Percentiles rank a stretch among this genome's conserved stretches.
Conservation (phyloP, 1,284 basidiomycete genomes). For the Apiotrichum porosum region DNA sequence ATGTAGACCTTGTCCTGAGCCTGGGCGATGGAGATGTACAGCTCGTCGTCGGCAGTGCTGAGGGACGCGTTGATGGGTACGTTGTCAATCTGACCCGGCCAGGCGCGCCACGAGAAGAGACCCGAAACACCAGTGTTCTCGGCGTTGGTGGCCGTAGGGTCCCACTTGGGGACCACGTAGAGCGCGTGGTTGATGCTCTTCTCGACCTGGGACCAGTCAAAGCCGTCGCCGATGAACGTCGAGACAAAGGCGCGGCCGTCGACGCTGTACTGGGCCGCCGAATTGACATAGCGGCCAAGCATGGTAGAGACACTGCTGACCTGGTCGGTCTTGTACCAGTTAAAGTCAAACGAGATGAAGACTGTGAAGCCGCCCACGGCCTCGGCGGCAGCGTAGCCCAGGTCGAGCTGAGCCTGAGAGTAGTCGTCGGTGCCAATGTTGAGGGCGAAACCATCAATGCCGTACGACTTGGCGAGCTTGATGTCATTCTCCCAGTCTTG, state of each 20-base stretch:
- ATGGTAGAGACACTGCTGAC: constrained; percentile 12
- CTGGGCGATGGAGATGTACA: constrained; percentile 25
- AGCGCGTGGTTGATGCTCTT: constrained; percentile 27
- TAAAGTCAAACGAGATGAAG: constrained; percentile 49
- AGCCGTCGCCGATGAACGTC: constrained; percentile 45
- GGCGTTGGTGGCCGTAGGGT: not conserved
- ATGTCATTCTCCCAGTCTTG: constrained; percentile 41
- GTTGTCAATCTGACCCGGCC: constrained; percentile 42
- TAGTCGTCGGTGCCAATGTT: constrained; percentile 45
- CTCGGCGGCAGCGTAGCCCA: constrained; percentile 40
- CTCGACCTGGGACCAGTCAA: constrained; percentile 35
- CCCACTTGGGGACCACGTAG: constrained; percentile 36
- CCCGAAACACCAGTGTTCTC: constrained; percentile 26
- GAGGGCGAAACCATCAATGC: constrained; percentile 45
- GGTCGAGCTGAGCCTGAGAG: constrained; percentile 36
- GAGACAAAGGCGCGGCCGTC: constrained; percentile 43
- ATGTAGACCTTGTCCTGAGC: constrained; percentile 38
- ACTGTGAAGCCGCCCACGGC: constrained; percentile 36
- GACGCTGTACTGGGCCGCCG: constrained; percentile 26
- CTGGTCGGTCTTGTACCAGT: constrained; percentile 36
- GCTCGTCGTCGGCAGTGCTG: constrained; percentile 28
- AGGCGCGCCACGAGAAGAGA: constrained; percentile 46
- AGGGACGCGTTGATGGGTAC: constrained; percentile 29
- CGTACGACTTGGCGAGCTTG: constrained; percentile 34
- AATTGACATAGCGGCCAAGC: constrained; percentile 28